Base-by-base conservation (phyloP, 176 grass and related monocot genomes). In the Eleusine indica region DNA sequence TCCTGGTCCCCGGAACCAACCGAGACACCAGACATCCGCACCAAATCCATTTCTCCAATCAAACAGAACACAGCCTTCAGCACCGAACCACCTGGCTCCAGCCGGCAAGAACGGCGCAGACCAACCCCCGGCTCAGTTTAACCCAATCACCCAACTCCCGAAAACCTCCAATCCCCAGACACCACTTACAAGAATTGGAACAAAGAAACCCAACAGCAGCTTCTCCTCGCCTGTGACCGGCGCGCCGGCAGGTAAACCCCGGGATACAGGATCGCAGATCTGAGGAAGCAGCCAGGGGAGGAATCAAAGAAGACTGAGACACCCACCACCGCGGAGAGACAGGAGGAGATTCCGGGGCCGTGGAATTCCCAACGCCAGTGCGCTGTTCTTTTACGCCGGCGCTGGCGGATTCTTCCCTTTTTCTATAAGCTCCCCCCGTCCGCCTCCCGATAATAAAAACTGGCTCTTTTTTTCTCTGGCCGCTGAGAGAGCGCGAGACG, bases 181-280 rank as follows among this genome's bases (percentile, higher is more conserved):
- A 38, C 63, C 65, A 41, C 47, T 39, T 72, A 68, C 72, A 19
- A 82, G 47, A 46, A 52, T 67, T 48, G n/a, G 30, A 61, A 51
- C 12, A 61, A 60, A 67, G 68, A 37, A 44, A 32, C 69, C 17
- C 66, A 15, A 32, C 54, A 19, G 67, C 83, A 9, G 53, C 70
- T 41, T 32, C 63, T 70, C 70, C 71, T 46, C 32, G 42, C 41
- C 39, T 14, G 71, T 18, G 29, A 32, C 82, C 65, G 46, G 21
- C 38, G 40, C 16, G 21, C 16, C 11, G 79, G 17, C 48, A 13
- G 25, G 53, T 41, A 25, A 38, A 44, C 9, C 66, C 62, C 2
- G 74, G 30, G 79, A 62, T 66, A 68, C 68, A 79, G 70, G 80
- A 80, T 78, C 62, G 28, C 80, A 90, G 89, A 90, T 90, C 76